phyloP scores from a whole-genome alignment of 768 basidiomycete genomes.

The Pleurotus sapidus region DNA sequence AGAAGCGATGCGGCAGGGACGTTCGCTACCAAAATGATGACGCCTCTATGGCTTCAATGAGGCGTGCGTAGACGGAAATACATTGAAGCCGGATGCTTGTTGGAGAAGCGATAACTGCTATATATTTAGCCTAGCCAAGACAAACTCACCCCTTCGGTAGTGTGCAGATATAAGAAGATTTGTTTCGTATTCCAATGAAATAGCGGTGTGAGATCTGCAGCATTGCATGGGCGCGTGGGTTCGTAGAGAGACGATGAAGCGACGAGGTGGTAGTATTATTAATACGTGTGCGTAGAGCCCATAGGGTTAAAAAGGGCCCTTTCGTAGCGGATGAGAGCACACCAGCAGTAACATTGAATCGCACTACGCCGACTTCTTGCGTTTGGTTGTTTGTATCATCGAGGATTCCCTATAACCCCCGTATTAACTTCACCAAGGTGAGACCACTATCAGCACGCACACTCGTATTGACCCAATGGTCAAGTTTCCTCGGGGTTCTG shows the following conservation, averaged over 20 bases:
- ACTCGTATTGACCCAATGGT: constrained; percentile 71
- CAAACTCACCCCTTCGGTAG: constrained; percentile 58
- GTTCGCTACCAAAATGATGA: background rate
- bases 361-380: constrained; percentile 76
- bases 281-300: background rate
- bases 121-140: background rate
- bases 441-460: constrained; percentile 37
- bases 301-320: too few species aligned
- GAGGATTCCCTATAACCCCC: constrained; percentile 26
- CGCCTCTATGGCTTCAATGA: background rate
- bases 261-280: background rate
- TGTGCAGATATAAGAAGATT: constrained; percentile 74
- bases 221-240: constrained; percentile 1
- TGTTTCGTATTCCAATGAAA: constrained; percentile 99
- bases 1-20: too few species aligned
- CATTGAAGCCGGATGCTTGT: background rate
- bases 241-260: background rate
- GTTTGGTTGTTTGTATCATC: constrained; percentile 58
- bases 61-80: background rate
- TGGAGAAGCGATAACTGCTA: background rate
- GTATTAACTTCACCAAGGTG: background rate
- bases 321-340: constrained; percentile 16
- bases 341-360: constrained; percentile 84
- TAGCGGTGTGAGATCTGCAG: constrained; percentile 71
- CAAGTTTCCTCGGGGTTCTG: constrained; percentile 55